A percentile compares a stretch with the other conserved stretches of the same genome.
phyloP scores from a whole-genome alignment of 371 early-diverging fungal species.

The Caulochytrium protostelioides region DNA sequence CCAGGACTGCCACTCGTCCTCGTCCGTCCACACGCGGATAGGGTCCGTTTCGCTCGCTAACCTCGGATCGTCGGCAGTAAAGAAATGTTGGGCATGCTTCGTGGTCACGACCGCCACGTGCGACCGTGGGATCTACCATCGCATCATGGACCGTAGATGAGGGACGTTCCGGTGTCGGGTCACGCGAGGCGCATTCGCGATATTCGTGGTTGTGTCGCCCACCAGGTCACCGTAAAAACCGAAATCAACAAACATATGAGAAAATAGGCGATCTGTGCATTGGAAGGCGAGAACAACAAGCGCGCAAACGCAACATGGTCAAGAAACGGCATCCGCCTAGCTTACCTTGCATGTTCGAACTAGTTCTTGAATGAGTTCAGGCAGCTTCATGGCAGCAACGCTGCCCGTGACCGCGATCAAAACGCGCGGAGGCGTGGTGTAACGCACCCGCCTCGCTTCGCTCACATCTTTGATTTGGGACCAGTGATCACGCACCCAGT shows the following conservation, averaged over 20 bases:
- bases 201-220: too few species aligned
- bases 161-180: too few species aligned
- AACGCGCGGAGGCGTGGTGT: too few species aligned
- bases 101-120: constrained; percentile 52
- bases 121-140: constrained; percentile 6
- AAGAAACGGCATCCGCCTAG: too few species aligned
- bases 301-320: too few species aligned
- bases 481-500: too few species aligned
- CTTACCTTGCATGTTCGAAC: constrained; percentile 13
- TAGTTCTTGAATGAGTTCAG: constrained; percentile 35
- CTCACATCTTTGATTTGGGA: too few species aligned
- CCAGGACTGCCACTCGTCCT: constrained; percentile 76
- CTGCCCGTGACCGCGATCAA: constrained; percentile 73
- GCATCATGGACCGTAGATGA: too few species aligned
- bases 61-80: constrained; percentile 28
- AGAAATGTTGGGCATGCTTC: constrained; percentile 54
- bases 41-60: too few species aligned
- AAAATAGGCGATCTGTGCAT: neutral
- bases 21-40: constrained; percentile 36
- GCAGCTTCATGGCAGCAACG: constrained; percentile 72
- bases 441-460: too few species aligned
- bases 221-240: neutral
- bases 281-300: constrained; percentile 4
- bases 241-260: neutral
- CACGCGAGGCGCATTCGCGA: neutral